Evolutionary conservation across 179 eudicot genomes (phyloP).

Genomic region (Spinacia oleracea): DNA sequence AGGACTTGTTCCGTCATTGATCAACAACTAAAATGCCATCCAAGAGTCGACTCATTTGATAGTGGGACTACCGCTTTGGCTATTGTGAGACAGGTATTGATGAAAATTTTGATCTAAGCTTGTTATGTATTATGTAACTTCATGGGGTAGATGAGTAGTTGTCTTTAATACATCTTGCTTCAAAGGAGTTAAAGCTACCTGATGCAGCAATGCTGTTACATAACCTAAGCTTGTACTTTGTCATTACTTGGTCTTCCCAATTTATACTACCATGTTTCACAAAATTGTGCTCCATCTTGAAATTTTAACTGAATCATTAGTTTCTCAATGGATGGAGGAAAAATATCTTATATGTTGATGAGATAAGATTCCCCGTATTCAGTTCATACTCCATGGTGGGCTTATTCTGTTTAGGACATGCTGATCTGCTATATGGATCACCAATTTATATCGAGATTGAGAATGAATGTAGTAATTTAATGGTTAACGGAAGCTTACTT

Average conservation of each 20-base stretch:
- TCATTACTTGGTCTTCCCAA: background rate
- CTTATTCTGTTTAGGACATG: background rate
- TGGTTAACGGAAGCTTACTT: background rate
- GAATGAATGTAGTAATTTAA: background rate
- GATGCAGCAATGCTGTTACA: background rate
- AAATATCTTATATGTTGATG: background rate
- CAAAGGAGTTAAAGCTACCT: background rate
- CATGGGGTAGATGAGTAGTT: background rate
- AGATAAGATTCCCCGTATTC: background rate
- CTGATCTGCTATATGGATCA: background rate
- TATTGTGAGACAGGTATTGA: conserved; percentile 68
- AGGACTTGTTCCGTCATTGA: conserved; percentile 66
- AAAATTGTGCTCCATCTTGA: background rate
- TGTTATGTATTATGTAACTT: background rate
- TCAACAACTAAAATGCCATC: conserved; percentile 52
- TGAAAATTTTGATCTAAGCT: background rate
- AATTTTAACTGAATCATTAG: background rate
- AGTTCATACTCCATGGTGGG: background rate
- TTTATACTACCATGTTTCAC: background rate
- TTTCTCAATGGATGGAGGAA: background rate
- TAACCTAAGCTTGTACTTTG: background rate
- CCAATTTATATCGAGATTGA: background rate
- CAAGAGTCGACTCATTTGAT: conserved; percentile 55
- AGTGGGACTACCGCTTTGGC: conserved; percentile 78
- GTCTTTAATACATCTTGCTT: background rate